A percentile compares a stretch with the other conserved stretches of the same genome.
These are phyloP conservation scores for Parasitella parasitica DNA, from an alignment of 371 early-diverging fungal genomes.

Conservation along the genomic window DNA sequence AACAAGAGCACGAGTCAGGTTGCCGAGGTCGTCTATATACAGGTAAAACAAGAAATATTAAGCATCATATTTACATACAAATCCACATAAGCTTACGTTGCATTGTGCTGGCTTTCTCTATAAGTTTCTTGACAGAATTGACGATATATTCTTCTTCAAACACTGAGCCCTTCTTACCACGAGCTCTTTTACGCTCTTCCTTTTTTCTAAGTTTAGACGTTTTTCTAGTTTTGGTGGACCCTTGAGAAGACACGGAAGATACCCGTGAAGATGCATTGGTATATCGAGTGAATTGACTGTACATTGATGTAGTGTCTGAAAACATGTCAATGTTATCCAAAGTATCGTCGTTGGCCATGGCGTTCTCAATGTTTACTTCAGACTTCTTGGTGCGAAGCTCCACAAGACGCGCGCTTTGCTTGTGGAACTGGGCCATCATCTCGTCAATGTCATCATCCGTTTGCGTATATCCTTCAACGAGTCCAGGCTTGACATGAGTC, in stretches of 20 bases:
- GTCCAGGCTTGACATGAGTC: constrained; percentile 73
- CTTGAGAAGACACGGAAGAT: constrained; percentile 51
- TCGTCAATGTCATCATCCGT: constrained; percentile 74
- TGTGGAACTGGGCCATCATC: constrained; percentile 68
- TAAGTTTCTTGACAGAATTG: constrained; percentile 60
- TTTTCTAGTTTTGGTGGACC: constrained; percentile 43
- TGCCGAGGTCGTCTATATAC: constrained; percentile 45
- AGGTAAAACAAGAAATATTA: neutral
- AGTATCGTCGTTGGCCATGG: constrained; percentile 57
- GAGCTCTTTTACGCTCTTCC: constrained; percentile 72
- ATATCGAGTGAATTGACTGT: constrained; percentile 79
- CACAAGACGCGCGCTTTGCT: constrained; percentile 58
- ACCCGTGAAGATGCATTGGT: constrained; percentile 64
- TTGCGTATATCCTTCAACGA: constrained; percentile 62
- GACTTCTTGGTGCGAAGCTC: constrained; percentile 55
- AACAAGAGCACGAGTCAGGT: constrained; percentile 41
- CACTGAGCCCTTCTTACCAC: constrained; percentile 85
- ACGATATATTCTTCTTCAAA: constrained; percentile 91
- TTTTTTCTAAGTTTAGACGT: constrained; percentile 72
- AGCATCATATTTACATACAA: neutral
- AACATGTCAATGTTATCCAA: constrained; percentile 89
- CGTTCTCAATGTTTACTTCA: constrained; percentile 28
- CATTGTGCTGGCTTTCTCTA: constrained; percentile 46
- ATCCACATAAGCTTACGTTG: too few relatives aligned
- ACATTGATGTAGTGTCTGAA: constrained; percentile 92